phyloP scores from a whole-genome alignment of 225 moss, liverwort and hornwort species.

The Rhytidiadelphus loreus region DNA sequence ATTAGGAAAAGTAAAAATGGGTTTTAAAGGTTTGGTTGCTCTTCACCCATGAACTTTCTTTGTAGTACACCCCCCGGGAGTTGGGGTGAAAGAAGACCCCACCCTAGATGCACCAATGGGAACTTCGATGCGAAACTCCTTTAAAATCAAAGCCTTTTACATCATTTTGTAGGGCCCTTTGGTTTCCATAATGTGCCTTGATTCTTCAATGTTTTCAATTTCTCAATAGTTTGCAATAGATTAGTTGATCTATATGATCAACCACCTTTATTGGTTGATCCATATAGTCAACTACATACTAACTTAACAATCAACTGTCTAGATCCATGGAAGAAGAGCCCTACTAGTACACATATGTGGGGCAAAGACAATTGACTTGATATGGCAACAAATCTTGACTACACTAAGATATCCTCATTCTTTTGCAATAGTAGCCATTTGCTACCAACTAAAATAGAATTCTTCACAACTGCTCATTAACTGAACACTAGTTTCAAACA shows the following conservation, averaged over 20 bases:
- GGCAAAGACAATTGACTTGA: not conserved
- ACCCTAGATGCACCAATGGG: accelerated
- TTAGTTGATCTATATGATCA: not conserved
- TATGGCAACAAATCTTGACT: accelerated
- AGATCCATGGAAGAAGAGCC: accelerated
- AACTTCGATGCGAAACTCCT: not conserved
- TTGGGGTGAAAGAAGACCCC: accelerated
- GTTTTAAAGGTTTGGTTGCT: too few relatives aligned
- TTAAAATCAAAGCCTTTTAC: not conserved
- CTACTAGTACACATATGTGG: not conserved
- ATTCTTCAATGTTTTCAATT: not conserved
- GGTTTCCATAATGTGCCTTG: accelerated
- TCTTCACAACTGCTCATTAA: accelerated
- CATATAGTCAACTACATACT: accelerated
- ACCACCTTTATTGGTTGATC: not conserved
- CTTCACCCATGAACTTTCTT: too few relatives aligned
- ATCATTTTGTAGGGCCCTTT: not conserved
- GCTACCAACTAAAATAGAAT: not conserved
- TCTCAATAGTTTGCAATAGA: not conserved
- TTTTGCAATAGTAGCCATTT: not conserved
- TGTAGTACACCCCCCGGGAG: too few relatives aligned
- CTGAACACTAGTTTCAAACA: not conserved
- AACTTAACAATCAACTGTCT: not conserved
- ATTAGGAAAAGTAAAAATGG: too few relatives aligned
- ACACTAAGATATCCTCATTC: accelerated